Conservation (phyloP, 179 eudicot species). For the Gypsophila paniculata region DNA sequence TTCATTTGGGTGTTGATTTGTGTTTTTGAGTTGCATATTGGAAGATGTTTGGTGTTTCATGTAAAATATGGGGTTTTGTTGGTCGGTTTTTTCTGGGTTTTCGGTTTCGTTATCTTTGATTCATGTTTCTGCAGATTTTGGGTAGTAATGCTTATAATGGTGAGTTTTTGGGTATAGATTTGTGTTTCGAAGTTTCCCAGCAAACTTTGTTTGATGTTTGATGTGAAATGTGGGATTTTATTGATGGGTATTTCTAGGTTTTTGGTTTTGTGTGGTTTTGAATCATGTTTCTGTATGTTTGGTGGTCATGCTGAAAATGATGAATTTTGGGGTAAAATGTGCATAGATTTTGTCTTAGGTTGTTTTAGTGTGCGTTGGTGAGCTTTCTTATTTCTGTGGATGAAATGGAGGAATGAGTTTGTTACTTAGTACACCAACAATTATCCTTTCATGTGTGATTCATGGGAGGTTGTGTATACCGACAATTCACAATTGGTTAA, state of each 20-base stretch:
- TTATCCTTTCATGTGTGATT: neutral
- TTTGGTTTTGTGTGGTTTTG: neutral
- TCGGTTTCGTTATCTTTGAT: neutral
- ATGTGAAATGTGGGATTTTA: neutral
- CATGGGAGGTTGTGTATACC: neutral
- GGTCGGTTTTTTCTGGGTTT: slow-evolving; percentile 17
- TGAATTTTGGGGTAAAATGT: neutral
- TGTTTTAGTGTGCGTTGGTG: neutral
- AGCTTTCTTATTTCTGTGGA: neutral
- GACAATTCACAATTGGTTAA: too few relatives aligned
- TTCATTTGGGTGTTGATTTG: too few relatives aligned
- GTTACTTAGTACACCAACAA: neutral
- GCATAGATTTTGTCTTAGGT: neutral
- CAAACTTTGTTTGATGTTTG: too few relatives aligned
- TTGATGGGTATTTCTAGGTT: slow-evolving; percentile 15
- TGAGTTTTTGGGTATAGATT: neutral
- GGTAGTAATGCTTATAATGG: neutral
- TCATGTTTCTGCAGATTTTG: neutral
- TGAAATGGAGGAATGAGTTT: slow-evolving; percentile 5
- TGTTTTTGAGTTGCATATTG: too few relatives aligned
- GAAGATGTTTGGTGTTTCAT: too few relatives aligned
- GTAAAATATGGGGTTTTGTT: neutral
- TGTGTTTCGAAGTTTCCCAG: too few relatives aligned
- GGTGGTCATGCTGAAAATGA: neutral
- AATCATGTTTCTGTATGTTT: neutral